Conservation (phyloP, 2,329 filamentous ascomycete genomes). For the Penicillium sumatraense region DNA sequence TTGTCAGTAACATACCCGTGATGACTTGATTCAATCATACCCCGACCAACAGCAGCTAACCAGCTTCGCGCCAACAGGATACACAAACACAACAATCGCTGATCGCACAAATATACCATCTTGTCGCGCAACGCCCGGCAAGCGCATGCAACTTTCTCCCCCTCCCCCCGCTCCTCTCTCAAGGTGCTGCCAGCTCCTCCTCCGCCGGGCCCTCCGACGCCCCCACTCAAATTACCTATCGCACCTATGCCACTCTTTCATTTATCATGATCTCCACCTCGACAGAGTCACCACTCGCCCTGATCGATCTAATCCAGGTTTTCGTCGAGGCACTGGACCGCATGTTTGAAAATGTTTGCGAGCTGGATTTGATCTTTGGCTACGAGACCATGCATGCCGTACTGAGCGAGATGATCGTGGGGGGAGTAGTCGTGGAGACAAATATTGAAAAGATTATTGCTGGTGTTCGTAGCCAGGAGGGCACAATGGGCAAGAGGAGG, state of each 20-base stretch:
- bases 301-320: conserved; percentile 96
- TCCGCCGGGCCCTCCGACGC: conserved; percentile 75
- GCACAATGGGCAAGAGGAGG: conserved; percentile 46
- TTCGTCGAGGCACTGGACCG: conserved; percentile 95
- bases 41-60: conserved; percentile 7
- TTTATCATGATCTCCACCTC: conserved; percentile 98
- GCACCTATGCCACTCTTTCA: conserved; percentile 96
- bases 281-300: conserved; percentile 90
- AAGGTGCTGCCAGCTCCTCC: conserved; percentile 54
- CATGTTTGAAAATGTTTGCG: conserved; percentile 97
- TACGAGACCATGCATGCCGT: conserved; percentile 95
- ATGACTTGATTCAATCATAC: too few species aligned
- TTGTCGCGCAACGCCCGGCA: conserved; percentile 88
- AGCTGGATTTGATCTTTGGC: conserved; percentile 97
- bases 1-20: conserved; percentile 59
- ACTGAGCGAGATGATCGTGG: conserved; percentile 91
- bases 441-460: conserved; percentile 85
- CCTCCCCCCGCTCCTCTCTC: conserved; percentile 66
- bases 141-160: conserved; percentile 98
- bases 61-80: conserved; percentile 63
- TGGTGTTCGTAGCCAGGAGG: conserved; percentile 68
- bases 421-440: conserved; percentile 92
- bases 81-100: conserved; percentile 96
- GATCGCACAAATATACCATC: conserved; percentile 94
- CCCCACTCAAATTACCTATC: conserved; percentile 94